These are phyloP conservation scores for Encephalitozoon intestinalis DNA, from an alignment of 371 early-diverging fungal species.

Conservation along the genomic window DNA sequence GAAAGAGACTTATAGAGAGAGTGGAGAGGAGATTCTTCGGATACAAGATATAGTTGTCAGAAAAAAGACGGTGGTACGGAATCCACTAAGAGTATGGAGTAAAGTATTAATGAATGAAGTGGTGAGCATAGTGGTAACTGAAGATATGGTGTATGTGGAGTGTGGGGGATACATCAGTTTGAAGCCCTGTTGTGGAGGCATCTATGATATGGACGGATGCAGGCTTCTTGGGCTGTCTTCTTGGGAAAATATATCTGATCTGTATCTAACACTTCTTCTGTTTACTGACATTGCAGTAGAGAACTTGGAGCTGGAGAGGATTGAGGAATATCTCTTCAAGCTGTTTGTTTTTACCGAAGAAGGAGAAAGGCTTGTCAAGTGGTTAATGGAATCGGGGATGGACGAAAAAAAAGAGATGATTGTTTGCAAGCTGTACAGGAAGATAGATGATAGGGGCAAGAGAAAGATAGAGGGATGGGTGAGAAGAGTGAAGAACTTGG, in stretches of 20 bases:
- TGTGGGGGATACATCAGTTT: not conserved
- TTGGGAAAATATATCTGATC: not conserved
- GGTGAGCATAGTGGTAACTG: not conserved
- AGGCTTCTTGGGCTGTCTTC: not conserved
- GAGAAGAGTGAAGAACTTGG: not conserved
- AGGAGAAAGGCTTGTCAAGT: not conserved
- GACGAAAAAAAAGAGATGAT: not conserved
- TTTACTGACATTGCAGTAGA: not conserved
- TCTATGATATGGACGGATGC: slow-evolving; percentile 2
- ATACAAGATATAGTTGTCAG: not conserved
- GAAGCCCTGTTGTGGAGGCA: not conserved
- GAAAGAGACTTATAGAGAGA: not conserved
- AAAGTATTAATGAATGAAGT: not conserved
- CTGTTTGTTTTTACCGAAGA: not conserved
- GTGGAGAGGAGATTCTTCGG: not conserved
- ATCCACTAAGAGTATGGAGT: not conserved
- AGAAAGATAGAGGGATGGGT: not conserved
- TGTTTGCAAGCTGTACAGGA: slow-evolving; percentile 14
- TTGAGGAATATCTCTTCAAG: slow-evolving; percentile 11
- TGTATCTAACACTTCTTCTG: not conserved
- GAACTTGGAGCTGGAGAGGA: not conserved
- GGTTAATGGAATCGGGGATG: not conserved
- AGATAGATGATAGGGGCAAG: slow-evolving; percentile 9
- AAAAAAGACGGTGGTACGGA: not conserved
- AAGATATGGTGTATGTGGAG: not conserved